Evolutionary conservation across 768 basidiomycete species (phyloP).

Genomic region (Hortiboletus flavorubellus): DNA sequence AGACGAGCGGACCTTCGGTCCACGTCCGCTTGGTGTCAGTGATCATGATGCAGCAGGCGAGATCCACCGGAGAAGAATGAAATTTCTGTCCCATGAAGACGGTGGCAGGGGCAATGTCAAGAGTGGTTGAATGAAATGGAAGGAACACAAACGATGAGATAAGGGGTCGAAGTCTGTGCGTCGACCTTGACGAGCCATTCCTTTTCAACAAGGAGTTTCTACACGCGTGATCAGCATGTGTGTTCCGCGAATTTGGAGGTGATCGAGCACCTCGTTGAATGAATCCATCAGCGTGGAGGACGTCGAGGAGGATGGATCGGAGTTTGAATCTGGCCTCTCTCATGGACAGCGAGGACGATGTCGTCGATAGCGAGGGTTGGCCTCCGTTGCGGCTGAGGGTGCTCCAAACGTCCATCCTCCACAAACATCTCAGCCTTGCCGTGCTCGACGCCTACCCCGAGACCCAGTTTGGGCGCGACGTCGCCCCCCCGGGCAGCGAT

Average conservation of each 20-base stretch:
- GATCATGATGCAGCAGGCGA: conserved; percentile 57
- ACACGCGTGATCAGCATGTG: background rate
- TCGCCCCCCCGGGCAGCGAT: conserved; percentile 44
- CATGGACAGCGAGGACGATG: conserved; percentile 33
- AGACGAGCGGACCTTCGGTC: conserved; percentile 57
- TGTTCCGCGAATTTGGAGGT: background rate
- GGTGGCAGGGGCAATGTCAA: conserved; percentile 11
- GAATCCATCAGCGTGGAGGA: conserved; percentile 38
- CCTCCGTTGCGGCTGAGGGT: conserved; percentile 38
- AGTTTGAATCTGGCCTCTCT: conserved; percentile 17
- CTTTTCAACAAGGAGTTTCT: conserved; percentile 61
- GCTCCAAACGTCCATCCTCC: conserved; percentile 42
- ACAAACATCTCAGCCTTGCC: conserved; percentile 49
- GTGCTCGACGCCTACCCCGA: conserved; percentile 62
- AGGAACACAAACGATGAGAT: conserved; percentile 60
- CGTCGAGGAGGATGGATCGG: conserved; percentile 10
- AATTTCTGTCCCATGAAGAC: conserved; percentile 52
- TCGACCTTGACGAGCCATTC: conserved; percentile 77
- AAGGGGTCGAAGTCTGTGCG: conserved; percentile 55
- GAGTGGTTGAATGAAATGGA: conserved; percentile 3
- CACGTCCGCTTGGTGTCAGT: conserved; percentile 76
- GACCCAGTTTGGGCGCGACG: conserved; percentile 73
- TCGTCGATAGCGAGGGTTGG: conserved; percentile 48
- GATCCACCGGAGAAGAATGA: conserved; percentile 49
- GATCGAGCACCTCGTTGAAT: conserved; percentile 41